Conservation (phyloP, 805 yeast species). For the Tetrapisispora pingtungensis region DNA sequence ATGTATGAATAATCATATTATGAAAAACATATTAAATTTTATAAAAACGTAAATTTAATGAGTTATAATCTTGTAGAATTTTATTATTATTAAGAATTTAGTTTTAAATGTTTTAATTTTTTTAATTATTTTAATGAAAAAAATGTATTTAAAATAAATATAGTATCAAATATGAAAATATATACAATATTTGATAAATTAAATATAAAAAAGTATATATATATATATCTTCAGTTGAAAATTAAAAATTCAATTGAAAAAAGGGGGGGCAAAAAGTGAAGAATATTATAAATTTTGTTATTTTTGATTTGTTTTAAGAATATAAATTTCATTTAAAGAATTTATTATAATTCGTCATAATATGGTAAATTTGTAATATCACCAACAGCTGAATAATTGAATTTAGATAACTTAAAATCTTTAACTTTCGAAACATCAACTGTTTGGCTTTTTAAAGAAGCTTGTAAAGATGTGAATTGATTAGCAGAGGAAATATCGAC, state of each 20-base stretch:
- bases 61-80: too few species aligned
- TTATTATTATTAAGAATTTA: too few species aligned
- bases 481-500: constrained; percentile 50
- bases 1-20: background rate
- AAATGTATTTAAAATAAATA: background rate
- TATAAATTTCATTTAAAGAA: background rate
- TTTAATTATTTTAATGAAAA: background rate
- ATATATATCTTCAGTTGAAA: background rate
- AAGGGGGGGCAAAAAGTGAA: background rate
- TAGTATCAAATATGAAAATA: constrained; percentile 1
- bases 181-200: constrained; percentile 1
- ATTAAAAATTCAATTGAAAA: background rate
- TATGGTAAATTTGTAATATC: constrained; percentile 77
- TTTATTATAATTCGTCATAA: constrained; percentile 67
- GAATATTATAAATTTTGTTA: constrained; percentile 2
- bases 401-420: constrained; percentile 44
- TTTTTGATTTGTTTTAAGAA: background rate
- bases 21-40: background rate
- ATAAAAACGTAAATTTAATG: too few species aligned
- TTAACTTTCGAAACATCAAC: constrained; percentile 32
- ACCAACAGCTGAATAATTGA: constrained; percentile 86
- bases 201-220: background rate
- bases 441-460: constrained; percentile 34
- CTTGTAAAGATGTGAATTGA: constrained; percentile 38
- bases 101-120: background rate